Percentiles rank a stretch among this genome's conserved stretches.
These are phyloP conservation scores for Penicillium bovifimosum DNA, from an alignment of 495 filamentous ascomycete species.

Conservation along the genomic window DNA sequence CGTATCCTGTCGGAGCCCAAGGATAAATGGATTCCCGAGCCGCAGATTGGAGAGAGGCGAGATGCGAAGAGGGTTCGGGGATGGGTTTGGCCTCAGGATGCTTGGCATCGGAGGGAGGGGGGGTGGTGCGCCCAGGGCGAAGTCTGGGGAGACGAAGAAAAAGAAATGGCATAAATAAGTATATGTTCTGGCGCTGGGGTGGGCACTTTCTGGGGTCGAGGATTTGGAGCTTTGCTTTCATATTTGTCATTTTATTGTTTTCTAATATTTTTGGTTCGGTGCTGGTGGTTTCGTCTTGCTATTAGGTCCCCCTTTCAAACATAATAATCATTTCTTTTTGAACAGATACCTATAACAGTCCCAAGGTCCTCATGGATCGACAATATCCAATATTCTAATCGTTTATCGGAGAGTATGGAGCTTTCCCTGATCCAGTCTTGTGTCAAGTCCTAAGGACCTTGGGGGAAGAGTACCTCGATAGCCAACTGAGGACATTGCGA, in stretches of 20 bases:
- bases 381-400: slow-evolving; percentile 1
- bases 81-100: slow-evolving; percentile 80
- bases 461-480: slow-evolving; percentile 36
- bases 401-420: neutral
- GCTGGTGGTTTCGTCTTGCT: slow-evolving; percentile 7
- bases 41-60: slow-evolving; percentile 73
- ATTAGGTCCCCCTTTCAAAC: slow-evolving; percentile 14
- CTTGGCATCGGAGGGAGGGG: slow-evolving; percentile 54
- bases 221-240: neutral
- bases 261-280: slow-evolving; percentile 2
- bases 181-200: neutral
- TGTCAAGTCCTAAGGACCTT: slow-evolving; percentile 30
- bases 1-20: slow-evolving; percentile 57
- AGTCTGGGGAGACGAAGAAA: slow-evolving; percentile 15
- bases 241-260: slow-evolving; percentile 3
- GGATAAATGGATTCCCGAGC: slow-evolving; percentile 84
- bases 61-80: slow-evolving; percentile 77
- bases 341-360: neutral
- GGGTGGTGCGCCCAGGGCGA: slow-evolving; percentile 26
- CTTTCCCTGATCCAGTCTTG: neutral
- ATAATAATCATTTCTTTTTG: slow-evolving; percentile 12
- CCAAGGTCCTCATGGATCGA: slow-evolving; percentile 23
- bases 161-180: slow-evolving; percentile 38
- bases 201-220: too few relatives aligned
- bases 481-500: slow-evolving; percentile 21